phyloP scores from a whole-genome alignment of 345 rosid species.

The Arabis hirsuta region DNA sequence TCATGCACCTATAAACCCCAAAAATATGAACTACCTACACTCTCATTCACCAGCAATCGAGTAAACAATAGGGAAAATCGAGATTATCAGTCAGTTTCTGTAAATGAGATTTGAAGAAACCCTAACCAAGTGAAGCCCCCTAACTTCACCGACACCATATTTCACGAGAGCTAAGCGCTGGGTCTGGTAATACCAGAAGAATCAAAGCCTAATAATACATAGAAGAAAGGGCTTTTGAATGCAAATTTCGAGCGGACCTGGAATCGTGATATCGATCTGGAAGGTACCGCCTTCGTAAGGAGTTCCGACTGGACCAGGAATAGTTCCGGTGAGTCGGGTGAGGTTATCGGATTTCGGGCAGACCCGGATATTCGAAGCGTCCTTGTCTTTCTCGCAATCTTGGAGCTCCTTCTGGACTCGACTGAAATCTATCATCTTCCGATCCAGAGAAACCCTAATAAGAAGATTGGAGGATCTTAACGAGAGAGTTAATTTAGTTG shows the following conservation, averaged over 20 bases:
- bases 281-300: constrained; percentile 96
- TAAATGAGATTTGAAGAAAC: neutral
- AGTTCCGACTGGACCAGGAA: constrained; percentile 84
- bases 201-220: neutral
- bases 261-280: constrained; percentile 80
- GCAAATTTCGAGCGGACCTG: constrained; percentile 49
- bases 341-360: constrained; percentile 74
- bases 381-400: constrained; percentile 78
- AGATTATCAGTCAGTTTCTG: constrained; percentile 6
- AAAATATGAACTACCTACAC: neutral
- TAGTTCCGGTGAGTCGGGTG: constrained; percentile 72
- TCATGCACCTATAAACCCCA: constrained; percentile 17
- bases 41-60: neutral
- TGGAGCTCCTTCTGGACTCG: constrained; percentile 94
- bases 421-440: constrained; percentile 71
- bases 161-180: neutral
- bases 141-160: constrained; percentile 6
- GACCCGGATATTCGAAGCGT: constrained; percentile 76
- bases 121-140: neutral
- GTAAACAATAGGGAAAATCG: neutral
- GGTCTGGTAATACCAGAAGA: neutral
- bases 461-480: neutral
- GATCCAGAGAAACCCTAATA: constrained; percentile 12
- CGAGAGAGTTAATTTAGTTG: neutral
- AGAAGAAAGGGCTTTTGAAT: no score